Evolutionary conservation across 352 stramenopile species (phyloP), one percentile per base, ranked within the genome.

Genomic region (Pythium vanterpoolii): DNA sequence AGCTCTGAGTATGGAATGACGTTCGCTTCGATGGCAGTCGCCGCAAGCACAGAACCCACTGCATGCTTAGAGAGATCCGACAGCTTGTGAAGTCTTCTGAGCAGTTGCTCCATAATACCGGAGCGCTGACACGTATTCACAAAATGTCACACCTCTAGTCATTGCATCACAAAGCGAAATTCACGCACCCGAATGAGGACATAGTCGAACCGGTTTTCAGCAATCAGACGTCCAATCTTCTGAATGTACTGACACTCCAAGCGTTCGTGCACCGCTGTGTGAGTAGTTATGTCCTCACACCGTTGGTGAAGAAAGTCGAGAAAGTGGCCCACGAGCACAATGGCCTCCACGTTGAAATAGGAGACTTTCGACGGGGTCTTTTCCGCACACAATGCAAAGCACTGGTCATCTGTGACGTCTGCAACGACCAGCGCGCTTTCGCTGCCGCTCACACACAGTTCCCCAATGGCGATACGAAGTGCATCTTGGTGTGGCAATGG

Each of bases 1-100:
- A 87, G 62, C 44, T 87, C 77, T 14, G 45, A 61, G 49, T 74
- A 83, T n/a, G 76, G 77, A 53, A 86, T 71, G n/a, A 87, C 64
- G 4, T 54, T 70, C 0, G 76, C 65, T 79, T 87, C 77, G 21
- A 87, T 84, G 4, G 77, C 76, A 30, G 78, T 75, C 18, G 71
- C 74, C 42, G 75, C 79, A 0, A 87, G 64, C 38, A 87, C 76
- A 18, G 77, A 86, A 14, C 77, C 64, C 50, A 87, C 54, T 4
- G 66, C 77, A 27, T 77, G 74, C 38, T 83, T 79, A 4, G 76
- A 70, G 30, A 84, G 55, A 11, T 87, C 73, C 2, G 73, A 64
- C 30, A 81, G 76, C 4, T 66, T 66, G 53, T 86, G 66, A 7
- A 87, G 42, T 31, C 69, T 59, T 31, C 68, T 51, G n/a, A 87